Conservation (phyloP, 495 filamentous ascomycete species). For the Podospora australis region DNA sequence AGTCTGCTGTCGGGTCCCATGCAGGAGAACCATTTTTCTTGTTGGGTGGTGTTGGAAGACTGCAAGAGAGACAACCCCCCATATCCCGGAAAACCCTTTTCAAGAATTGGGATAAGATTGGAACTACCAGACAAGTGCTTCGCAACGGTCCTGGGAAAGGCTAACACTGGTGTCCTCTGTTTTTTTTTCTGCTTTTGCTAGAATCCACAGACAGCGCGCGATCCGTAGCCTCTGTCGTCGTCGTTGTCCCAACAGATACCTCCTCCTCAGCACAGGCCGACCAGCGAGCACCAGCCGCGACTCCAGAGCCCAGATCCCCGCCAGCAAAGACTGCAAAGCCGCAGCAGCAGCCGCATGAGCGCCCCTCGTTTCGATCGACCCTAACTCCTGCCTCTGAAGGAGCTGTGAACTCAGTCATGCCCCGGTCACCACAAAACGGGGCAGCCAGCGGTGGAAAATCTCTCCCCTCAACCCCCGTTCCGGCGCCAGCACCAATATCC, state of each 20-base stretch:
- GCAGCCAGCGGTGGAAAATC: conserved; percentile 17
- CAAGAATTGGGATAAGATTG: neutral
- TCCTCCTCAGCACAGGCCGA: neutral
- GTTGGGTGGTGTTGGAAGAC: neutral
- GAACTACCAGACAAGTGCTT: neutral
- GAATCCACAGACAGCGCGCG: too few relatives aligned
- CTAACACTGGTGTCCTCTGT: neutral
- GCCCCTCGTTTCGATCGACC: conserved; percentile 18
- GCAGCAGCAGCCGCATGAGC: conserved; percentile 13
- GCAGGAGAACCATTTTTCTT: neutral
- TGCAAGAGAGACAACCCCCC: too few relatives aligned
- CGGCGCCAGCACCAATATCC: conserved; percentile 4
- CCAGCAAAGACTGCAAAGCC: conserved; percentile 8
- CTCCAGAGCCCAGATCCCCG: neutral
- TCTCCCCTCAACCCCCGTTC: conserved; percentile 1
- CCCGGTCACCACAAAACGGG: conserved; percentile 14
- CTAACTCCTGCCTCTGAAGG: conserved; percentile 30
- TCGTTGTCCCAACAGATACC: neutral
- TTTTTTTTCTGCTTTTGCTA: too few relatives aligned
- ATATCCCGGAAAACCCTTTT: too few relatives aligned
- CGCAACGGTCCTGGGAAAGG: too few relatives aligned
- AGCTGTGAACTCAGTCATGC: conserved; percentile 31
- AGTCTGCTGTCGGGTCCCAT: neutral
- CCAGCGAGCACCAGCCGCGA: neutral
- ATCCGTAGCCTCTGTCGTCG: too few relatives aligned